Percentiles rank a stretch among this genome's conserved stretches.
Conservation (phyloP, 768 basidiomycete species). For the Tulasnella sp. region DNA sequence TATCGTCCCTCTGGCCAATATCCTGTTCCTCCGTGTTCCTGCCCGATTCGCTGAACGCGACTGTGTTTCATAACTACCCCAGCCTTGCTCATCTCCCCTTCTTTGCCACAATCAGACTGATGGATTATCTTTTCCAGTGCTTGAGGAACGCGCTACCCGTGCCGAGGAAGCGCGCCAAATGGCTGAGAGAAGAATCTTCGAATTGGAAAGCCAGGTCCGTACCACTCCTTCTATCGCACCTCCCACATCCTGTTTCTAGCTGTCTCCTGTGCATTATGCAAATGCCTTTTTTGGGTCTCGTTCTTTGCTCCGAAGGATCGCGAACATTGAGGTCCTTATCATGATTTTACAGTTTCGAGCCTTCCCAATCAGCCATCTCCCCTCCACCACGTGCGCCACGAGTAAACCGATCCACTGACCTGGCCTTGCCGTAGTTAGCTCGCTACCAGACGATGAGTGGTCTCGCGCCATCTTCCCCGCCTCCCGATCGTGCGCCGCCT, state of each 20-base stretch:
- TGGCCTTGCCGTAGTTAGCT: constrained; percentile 13
- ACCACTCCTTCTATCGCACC: neutral
- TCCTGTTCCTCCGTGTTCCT: neutral
- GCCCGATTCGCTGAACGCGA: no score
- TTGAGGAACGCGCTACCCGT: constrained; percentile 13
- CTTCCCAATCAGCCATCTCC: neutral
- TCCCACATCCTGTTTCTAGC: neutral
- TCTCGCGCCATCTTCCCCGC: constrained; percentile 1
- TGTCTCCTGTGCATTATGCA: neutral
- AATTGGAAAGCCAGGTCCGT: constrained; percentile 15
- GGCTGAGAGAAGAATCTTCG: constrained; percentile 15
- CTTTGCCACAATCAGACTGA: neutral
- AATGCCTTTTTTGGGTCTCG: neutral
- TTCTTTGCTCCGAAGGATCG: neutral
- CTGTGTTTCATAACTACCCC: neutral
- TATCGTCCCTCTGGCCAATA: neutral
- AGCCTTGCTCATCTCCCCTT: neutral
- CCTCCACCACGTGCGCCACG: neutral
- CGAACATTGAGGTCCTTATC: neutral
- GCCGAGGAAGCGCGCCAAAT: constrained; percentile 13
- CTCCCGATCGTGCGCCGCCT: neutral
- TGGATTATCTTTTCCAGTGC: neutral
- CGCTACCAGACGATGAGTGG: neutral
- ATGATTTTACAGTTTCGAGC: neutral
- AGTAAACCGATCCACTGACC: neutral